These are phyloP conservation scores for Betula pendula DNA, from an alignment of 306 rosid genomes.

Conservation along the genomic window DNA sequence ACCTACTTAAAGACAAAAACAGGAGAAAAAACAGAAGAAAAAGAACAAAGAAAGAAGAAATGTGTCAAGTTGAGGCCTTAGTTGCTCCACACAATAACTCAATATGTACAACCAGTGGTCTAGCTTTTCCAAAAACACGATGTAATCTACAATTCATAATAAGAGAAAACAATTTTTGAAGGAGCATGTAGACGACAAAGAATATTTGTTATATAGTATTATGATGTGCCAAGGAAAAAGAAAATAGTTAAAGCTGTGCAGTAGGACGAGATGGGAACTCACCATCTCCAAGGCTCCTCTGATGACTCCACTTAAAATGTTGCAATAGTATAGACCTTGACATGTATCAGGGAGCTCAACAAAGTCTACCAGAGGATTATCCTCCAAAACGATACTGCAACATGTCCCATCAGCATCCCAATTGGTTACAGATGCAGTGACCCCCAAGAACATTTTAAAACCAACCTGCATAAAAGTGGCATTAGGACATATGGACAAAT, in stretches of 20 bases:
- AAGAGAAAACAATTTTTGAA: neutral
- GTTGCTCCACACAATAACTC: neutral
- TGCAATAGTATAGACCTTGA: slow-evolving; percentile 95
- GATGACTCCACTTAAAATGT: slow-evolving; percentile 87
- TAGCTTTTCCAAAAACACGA: neutral
- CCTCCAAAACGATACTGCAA: slow-evolving; percentile 92
- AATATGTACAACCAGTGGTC: neutral
- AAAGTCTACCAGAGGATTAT: slow-evolving; percentile 94
- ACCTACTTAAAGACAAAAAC: neutral
- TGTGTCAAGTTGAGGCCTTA: neutral
- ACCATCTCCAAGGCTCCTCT: slow-evolving; percentile 99
- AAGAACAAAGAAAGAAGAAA: neutral
- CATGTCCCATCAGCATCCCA: slow-evolving; percentile 97
- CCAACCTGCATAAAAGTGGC: slow-evolving; percentile 63
- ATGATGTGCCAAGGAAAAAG: neutral
- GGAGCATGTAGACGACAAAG: neutral
- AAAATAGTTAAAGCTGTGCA: slow-evolving; percentile 10
- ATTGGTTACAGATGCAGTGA: slow-evolving; percentile 85
- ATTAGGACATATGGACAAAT: neutral
- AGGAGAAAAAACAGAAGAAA: neutral
- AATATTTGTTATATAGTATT: neutral
- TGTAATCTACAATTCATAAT: neutral
- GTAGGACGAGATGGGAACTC: slow-evolving; percentile 30
- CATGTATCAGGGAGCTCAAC: slow-evolving; percentile 97
- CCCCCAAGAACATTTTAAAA: slow-evolving; percentile 93